Conservation (phyloP, 352 stramenopile species). For the Phytophthora sojae region DNA sequence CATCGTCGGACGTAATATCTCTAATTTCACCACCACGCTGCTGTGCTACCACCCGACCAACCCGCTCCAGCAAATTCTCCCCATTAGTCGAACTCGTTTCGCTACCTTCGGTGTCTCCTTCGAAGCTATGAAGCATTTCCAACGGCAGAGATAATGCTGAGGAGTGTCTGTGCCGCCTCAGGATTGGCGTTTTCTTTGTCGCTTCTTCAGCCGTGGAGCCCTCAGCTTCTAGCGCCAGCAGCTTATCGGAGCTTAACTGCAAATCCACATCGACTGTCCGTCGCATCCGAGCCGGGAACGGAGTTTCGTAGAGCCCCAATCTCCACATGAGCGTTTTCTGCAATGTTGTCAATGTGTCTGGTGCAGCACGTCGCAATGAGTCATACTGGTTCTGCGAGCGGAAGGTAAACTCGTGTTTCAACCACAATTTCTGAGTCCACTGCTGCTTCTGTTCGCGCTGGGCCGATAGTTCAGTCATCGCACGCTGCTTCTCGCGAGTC, state of each 20-base stretch:
- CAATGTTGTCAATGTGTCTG: conserved; percentile 39
- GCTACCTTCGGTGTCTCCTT: conserved; percentile 39
- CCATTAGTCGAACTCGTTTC: conserved; percentile 38
- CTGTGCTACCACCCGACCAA: conserved; percentile 76
- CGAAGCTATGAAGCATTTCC: conserved; percentile 51
- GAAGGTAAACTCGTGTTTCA: conserved; percentile 74
- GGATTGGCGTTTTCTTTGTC: conserved; percentile 1
- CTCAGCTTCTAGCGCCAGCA: conserved; percentile 19
- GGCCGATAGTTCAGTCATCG: conserved; percentile 22
- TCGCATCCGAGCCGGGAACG: conserved; percentile 65
- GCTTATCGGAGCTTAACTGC: conserved; percentile 30
- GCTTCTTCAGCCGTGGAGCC: neutral
- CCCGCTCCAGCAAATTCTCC: conserved; percentile 60
- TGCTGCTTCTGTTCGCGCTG: conserved; percentile 35
- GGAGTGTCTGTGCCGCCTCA: conserved; percentile 18
- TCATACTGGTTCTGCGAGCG: conserved; percentile 68
- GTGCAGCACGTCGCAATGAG: conserved; percentile 38
- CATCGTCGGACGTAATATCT: conserved; percentile 75
- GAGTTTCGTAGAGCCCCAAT: conserved; percentile 70
- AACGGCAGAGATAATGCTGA: conserved; percentile 41
- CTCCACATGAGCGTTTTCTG: conserved; percentile 51
- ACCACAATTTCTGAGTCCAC: conserved; percentile 71
- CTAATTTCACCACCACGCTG: conserved; percentile 80
- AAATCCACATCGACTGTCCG: conserved; percentile 66
- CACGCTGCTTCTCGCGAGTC: conserved; percentile 47